Evolutionary conservation across 2,329 filamentous ascomycete genomes (phyloP).

Genomic region (Fusarium sacchari): DNA sequence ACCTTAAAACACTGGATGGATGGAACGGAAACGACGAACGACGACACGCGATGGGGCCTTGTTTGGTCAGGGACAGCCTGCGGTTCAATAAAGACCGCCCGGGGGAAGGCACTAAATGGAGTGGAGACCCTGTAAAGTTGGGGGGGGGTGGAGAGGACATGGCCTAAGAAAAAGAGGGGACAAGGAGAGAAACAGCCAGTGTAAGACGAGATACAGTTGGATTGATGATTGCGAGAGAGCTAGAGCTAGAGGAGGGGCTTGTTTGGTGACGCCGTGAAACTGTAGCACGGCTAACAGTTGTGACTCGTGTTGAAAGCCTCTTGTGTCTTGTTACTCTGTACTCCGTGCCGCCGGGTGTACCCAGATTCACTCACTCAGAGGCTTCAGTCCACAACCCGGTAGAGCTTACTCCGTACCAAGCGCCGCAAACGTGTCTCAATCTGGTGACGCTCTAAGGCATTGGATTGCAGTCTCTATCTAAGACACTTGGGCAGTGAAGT

Average conservation of each 20-base stretch:
- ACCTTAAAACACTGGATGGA: conserved; percentile 22
- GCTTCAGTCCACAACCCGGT: neutral
- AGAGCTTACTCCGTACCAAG: neutral
- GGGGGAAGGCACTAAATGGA: conserved; percentile 15
- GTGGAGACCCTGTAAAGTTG: conserved; percentile 31
- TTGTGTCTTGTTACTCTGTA: conserved; percentile 1
- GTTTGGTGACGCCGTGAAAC: conserved; percentile 36
- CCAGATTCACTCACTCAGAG: neutral
- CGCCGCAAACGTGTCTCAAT: conserved; percentile 16
- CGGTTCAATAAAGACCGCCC: conserved; percentile 16
- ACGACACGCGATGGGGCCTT: conserved; percentile 26
- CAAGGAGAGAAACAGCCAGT: neutral
- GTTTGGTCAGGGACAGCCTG: conserved; percentile 24
- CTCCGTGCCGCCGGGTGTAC: neutral
- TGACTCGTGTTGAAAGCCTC: conserved; percentile 22
- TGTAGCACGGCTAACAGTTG: conserved; percentile 11
- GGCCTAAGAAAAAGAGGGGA: conserved; percentile 31
- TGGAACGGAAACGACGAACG: conserved; percentile 21
- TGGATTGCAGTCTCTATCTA: neutral
- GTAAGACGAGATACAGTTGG: conserved; percentile 12
- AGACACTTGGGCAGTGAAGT: neutral
- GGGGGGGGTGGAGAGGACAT: conserved; percentile 27
- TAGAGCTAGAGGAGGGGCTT: conserved; percentile 9
- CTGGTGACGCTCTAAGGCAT: neutral
- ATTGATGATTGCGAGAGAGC: conserved; percentile 1